Base-by-base conservation (phyloP, 352 stramenopile species). In the Phytophthora niederhauseri region DNA sequence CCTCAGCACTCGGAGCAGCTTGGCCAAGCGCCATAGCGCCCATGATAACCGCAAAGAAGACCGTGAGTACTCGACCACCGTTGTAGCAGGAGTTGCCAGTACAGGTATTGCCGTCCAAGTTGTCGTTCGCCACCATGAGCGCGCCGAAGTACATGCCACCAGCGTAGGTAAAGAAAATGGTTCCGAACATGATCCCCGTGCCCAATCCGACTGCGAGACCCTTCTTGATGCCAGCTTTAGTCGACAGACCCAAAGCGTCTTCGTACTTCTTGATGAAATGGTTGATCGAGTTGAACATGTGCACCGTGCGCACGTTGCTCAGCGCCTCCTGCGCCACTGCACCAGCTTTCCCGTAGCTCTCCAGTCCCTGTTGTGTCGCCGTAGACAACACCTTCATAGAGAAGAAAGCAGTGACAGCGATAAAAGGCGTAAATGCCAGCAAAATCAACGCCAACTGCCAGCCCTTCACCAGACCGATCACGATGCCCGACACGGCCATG, bases 121-220 rank as follows among this genome's bases (percentile, higher is more conserved):
- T 78, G 52, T 93, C 86, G 58, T 90, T 81, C 4, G 77, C 75
- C 15, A 94, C 74, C 70, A 88, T 78, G 3, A 90, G 65, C 3
- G 87, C 84, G 6, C 89, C 88, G 51, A 92, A 95, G 75, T 81
- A 94, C 78, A 96, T 89, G 6, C 89, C 89, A 3, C 79, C 66
- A 14, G 81, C 86, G 66, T 96, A 96, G 17, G 84, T 90, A 62
- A 82, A 87, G 61, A 89, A 87, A 1, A 87, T 71, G 3, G 75
- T 80, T 48, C 87, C 75, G 48, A 92, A 92, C 75, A 93, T 91
- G 15, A 90, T 36, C 4, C 82, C 84, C 3, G 76, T 92, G 3
- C 84, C 85, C 61, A 77, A 77, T 8, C 83, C 79, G 20, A 91
- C 80, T 0, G 85, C 80, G 14, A 90, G 46, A 4, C 63, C 73